Percentiles rank a stretch among this genome's conserved stretches.
These are phyloP conservation scores for Plasmodium coatneyi DNA, from an alignment of 169 alveolate genomes.

Conservation along the genomic window DNA sequence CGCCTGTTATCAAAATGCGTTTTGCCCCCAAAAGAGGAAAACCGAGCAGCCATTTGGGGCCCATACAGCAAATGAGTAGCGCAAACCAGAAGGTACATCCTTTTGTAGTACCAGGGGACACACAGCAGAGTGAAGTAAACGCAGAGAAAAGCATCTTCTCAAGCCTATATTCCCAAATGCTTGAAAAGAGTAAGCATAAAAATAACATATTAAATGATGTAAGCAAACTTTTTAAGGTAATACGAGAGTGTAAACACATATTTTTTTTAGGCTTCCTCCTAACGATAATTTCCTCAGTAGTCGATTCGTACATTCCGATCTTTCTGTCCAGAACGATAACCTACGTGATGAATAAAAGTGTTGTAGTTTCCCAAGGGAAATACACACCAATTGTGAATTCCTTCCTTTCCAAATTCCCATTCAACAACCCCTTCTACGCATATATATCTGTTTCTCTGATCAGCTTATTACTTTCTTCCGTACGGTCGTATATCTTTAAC, in stretches of 20 bases:
- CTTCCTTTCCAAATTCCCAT: neutral
- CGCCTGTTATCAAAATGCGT: neutral
- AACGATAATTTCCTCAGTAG: constrained; percentile 50
- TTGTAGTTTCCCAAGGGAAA: neutral
- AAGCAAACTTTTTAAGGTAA: constrained; percentile 31
- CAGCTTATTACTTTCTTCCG: constrained; percentile 41
- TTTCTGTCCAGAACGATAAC: constrained; percentile 51
- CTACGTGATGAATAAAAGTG: constrained; percentile 35
- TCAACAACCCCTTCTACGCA: constrained; percentile 29
- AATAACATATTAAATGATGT: constrained; percentile 44
- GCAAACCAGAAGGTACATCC: neutral
- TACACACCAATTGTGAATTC: constrained; percentile 12
- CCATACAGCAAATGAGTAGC: neutral
- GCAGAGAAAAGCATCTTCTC: constrained; percentile 1
- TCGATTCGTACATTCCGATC: constrained; percentile 71
- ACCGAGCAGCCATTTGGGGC: neutral
- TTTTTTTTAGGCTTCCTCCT: constrained; percentile 38
- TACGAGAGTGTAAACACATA: constrained; percentile 29
- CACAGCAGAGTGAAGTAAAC: neutral
- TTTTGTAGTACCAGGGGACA: neutral
- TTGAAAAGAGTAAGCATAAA: constrained; percentile 13
- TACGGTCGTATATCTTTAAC: constrained; percentile 48
- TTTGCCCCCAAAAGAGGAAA: neutral
- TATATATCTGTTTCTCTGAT: constrained; percentile 35
- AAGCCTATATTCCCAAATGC: constrained; percentile 15